These are phyloP conservation scores for Trifolium fragiferum DNA, from an alignment of 306 rosid genomes.

Conservation along the genomic window DNA sequence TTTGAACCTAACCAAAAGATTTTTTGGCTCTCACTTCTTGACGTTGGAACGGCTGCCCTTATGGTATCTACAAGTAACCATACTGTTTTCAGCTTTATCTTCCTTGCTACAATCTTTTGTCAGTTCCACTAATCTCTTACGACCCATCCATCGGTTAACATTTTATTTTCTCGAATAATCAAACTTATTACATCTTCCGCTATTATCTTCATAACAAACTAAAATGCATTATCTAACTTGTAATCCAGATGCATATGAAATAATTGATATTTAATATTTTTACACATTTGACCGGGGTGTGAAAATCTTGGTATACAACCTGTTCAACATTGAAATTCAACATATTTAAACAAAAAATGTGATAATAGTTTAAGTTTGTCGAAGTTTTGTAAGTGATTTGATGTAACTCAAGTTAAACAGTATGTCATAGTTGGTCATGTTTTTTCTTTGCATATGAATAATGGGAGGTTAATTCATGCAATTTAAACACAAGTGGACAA, in stretches of 20 bases:
- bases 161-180: constrained; percentile 26
- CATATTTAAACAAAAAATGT: constrained; percentile 9
- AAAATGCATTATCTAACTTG: constrained; percentile 22
- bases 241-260: constrained; percentile 18
- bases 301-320: constrained; percentile 2
- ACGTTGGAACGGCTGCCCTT: constrained; percentile 87
- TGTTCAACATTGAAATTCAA: neutral
- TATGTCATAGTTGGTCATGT: constrained; percentile 16
- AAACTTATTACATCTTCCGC: neutral
- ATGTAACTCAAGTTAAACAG: constrained; percentile 18
- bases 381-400: constrained; percentile 2
- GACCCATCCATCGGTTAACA: neutral
- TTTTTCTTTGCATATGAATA: constrained; percentile 26
- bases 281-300: neutral
- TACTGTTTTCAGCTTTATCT: constrained; percentile 37
- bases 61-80: constrained; percentile 66
- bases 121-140: neutral
- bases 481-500: constrained; percentile 12
- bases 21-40: constrained; percentile 96
- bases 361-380: constrained; percentile 15
- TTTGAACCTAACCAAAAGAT: constrained; percentile 84
- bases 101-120: constrained; percentile 16
- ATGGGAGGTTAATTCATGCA: constrained; percentile 4
- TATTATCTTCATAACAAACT: constrained; percentile 13
- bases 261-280: neutral